phyloP scores from a whole-genome alignment of 2,329 filamentous ascomycete genomes.

The Venturia effusa region DNA sequence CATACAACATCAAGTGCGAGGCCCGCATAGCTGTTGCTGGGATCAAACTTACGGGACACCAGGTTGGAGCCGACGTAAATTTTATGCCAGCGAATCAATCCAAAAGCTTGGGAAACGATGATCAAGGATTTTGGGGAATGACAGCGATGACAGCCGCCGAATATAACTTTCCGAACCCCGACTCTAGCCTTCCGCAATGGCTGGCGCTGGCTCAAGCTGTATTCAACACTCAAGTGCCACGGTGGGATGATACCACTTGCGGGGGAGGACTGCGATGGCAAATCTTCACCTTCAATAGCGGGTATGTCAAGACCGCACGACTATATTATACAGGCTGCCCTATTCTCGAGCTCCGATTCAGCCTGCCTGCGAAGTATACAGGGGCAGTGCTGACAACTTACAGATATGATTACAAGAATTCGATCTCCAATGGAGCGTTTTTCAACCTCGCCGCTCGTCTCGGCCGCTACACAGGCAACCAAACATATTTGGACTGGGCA shows the following conservation, averaged over 20 bases:
- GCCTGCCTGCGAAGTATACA: conserved; percentile 34
- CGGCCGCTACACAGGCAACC: conserved; percentile 26
- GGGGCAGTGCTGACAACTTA: conserved; percentile 24
- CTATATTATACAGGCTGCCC: conserved; percentile 24
- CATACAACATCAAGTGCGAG: conserved; percentile 29
- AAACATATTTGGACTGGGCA: conserved; percentile 56
- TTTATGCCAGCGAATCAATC: conserved; percentile 29
- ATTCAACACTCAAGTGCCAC: conserved; percentile 27
- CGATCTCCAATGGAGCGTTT: conserved; percentile 41
- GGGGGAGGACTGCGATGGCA: conserved; percentile 28
- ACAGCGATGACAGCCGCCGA: conserved; percentile 47
- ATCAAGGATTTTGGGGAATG: conserved; percentile 48
- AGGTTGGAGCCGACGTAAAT: conserved; percentile 30
- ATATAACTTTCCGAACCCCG: conserved; percentile 33
- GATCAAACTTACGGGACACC: conserved; percentile 13
- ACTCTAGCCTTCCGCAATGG: conserved; percentile 19
- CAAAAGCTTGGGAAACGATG: conserved; percentile 46
- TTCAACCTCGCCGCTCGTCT: conserved; percentile 37
- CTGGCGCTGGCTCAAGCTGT: conserved; percentile 23
- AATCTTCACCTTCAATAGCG: conserved; percentile 36
- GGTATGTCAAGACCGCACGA: conserved; percentile 24
- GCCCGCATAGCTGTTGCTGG: too few species aligned
- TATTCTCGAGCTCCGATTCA: conserved; percentile 26
- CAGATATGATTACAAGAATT: conserved; percentile 28
- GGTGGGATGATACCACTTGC: conserved; percentile 28